phyloP scores from a whole-genome alignment of 139 green algal genomes.

The Closterium sp. region DNA sequence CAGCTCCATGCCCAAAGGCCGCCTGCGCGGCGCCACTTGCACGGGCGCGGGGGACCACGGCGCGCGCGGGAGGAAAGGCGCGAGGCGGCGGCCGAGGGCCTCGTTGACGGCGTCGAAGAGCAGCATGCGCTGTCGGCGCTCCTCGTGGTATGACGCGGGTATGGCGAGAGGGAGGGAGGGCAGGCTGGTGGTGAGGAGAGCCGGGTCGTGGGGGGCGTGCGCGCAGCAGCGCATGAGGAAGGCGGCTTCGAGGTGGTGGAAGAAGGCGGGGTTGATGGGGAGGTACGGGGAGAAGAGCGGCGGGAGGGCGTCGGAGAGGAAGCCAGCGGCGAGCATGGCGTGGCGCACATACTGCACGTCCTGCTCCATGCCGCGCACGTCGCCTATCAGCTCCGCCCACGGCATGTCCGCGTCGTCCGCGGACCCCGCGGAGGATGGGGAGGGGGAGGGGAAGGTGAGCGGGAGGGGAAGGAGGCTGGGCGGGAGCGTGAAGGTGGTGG shows the following conservation, averaged over 20 bases:
- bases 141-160: not conserved
- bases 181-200: not conserved
- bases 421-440: not conserved
- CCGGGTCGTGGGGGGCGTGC: not conserved
- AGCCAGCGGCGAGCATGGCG: slow-evolving; percentile 21
- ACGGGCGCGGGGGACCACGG: not conserved
- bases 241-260: slow-evolving; percentile 16
- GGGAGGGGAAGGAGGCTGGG: not conserved
- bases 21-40: not conserved
- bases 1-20: slow-evolving; percentile 21
- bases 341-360: slow-evolving; percentile 29
- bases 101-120: slow-evolving; percentile 49
- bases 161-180: not conserved
- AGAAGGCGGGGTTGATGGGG: slow-evolving; percentile 20
- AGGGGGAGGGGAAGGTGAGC: not conserved
- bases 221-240: not conserved
- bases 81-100: slow-evolving; percentile 24
- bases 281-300: not conserved
- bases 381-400: not conserved
- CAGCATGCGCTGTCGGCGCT: slow-evolving; percentile 24
- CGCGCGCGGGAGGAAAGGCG: slow-evolving; percentile 5
- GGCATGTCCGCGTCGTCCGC: not conserved
- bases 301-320: not conserved
- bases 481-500: not conserved
- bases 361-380: slow-evolving; percentile 33